These are phyloP conservation scores for Carex parvula DNA, from an alignment of 176 grass and related monocot species.

Conservation along the genomic window DNA sequence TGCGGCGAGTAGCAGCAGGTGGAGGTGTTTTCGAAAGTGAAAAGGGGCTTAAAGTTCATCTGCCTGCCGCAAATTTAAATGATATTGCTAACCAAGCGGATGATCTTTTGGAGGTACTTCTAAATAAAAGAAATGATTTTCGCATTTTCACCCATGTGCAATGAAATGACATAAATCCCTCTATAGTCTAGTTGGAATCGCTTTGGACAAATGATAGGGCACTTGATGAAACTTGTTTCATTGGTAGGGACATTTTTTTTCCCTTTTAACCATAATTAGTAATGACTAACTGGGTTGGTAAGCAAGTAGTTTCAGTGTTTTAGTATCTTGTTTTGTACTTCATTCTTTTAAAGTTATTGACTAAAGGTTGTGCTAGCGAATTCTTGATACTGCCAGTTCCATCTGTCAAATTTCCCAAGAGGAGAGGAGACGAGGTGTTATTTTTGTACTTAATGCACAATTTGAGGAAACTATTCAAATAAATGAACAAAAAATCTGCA, in stretches of 20 bases:
- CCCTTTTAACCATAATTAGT: background rate
- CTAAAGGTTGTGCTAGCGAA: background rate
- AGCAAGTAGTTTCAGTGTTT: background rate
- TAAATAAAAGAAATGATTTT: background rate
- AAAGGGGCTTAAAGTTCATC: conserved; percentile 71
- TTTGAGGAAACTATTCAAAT: background rate
- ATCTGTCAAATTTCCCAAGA: background rate
- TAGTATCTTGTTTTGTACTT: background rate
- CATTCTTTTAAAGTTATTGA: background rate
- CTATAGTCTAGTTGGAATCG: background rate
- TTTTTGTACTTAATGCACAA: conserved; percentile 15
- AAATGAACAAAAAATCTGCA: conserved; percentile 25
- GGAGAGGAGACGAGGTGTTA: conserved; percentile 8
- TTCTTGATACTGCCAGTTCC: background rate
- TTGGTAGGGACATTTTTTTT: background rate
- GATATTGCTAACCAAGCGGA: conserved; percentile 95
- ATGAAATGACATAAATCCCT: background rate
- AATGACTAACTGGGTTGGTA: background rate
- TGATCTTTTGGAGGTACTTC: conserved; percentile 76
- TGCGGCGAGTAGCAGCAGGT: conserved; percentile 82
- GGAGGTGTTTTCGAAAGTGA: conserved; percentile 94
- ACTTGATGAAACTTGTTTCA: background rate
- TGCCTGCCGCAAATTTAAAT: conserved; percentile 87
- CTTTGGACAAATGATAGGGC: background rate
- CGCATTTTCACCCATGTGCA: background rate